Evolutionary conservation across 1,284 basidiomycete species (phyloP).

Genomic region (Amylostereum chailletii): DNA sequence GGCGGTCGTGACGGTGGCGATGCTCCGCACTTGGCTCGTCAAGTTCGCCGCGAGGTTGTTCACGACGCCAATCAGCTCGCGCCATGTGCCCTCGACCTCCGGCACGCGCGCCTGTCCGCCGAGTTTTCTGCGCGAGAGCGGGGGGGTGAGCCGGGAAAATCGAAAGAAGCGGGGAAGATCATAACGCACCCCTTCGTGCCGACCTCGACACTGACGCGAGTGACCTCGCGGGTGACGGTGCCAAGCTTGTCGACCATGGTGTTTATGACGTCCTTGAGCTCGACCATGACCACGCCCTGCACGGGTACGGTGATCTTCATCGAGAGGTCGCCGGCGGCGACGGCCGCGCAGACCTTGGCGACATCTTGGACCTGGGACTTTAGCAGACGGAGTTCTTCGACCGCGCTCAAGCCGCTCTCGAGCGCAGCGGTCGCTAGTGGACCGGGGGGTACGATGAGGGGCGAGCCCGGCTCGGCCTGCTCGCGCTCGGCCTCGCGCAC

Average conservation of each 20-base stretch:
- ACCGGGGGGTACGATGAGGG: slow-evolving; percentile 44
- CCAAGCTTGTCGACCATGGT: slow-evolving; percentile 85
- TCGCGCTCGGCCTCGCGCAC: slow-evolving; percentile 17
- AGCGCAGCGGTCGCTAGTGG: slow-evolving; percentile 50
- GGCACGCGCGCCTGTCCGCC: slow-evolving; percentile 90
- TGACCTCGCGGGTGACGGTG: slow-evolving; percentile 80
- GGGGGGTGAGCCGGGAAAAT: slow-evolving; percentile 5
- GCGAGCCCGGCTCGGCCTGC: slow-evolving; percentile 29
- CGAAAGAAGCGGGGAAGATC: slow-evolving; percentile 8
- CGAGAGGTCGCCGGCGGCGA: slow-evolving; percentile 88
- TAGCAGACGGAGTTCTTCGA: slow-evolving; percentile 74
- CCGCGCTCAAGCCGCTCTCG: slow-evolving; percentile 57
- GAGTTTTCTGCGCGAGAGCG: slow-evolving; percentile 49
- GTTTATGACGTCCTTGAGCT: slow-evolving; percentile 97
- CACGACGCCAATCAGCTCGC: slow-evolving; percentile 82
- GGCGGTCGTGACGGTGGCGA: slow-evolving; percentile 95
- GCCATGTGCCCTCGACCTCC: slow-evolving; percentile 93
- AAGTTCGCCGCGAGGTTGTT: slow-evolving; percentile 92
- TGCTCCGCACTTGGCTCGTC: slow-evolving; percentile 91
- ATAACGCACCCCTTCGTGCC: slow-evolving; percentile 73
- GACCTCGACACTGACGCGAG: slow-evolving; percentile 85
- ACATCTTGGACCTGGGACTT: slow-evolving; percentile 90
- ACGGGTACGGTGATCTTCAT: slow-evolving; percentile 97
- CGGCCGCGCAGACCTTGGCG: slow-evolving; percentile 90
- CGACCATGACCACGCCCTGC: slow-evolving; percentile 94